These are phyloP conservation scores for Excoecaria agallocha DNA, from an alignment of 345 rosid species.

Conservation along the genomic window DNA sequence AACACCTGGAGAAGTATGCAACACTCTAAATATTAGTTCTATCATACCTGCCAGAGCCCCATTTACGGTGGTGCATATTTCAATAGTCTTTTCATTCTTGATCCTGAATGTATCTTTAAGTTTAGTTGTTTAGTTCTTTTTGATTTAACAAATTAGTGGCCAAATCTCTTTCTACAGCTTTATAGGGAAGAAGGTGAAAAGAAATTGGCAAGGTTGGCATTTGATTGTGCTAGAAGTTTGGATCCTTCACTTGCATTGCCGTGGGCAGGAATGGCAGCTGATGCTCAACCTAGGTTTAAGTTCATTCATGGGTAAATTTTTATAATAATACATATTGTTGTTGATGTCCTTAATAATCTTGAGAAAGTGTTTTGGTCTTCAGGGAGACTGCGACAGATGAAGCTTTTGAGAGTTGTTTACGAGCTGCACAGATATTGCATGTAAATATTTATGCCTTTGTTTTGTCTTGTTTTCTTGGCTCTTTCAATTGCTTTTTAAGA, in stretches of 20 bases:
- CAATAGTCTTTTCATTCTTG: not conserved
- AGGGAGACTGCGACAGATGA: constrained; percentile 65
- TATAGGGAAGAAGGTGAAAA: constrained; percentile 62
- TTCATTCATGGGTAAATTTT: constrained; percentile 12
- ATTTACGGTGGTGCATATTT: not conserved
- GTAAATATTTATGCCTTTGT: constrained; percentile 40
- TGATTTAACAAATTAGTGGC: constrained; percentile 1
- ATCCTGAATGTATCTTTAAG: not conserved
- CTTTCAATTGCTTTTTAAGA: constrained; percentile 1
- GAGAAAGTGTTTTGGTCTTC: constrained; percentile 24
- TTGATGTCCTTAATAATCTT: constrained; percentile 18
- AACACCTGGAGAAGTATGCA: not conserved
- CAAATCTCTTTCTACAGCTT: constrained; percentile 47
- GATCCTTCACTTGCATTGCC: constrained; percentile 95
- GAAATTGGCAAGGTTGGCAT: constrained; percentile 78
- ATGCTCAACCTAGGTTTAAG: constrained; percentile 55
- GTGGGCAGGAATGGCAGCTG: constrained; percentile 98
- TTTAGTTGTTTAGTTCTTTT: not conserved
- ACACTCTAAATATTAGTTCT: not conserved
- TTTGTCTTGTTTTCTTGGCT: not conserved
- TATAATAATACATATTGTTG: not conserved
- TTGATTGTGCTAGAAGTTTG: constrained; percentile 91
- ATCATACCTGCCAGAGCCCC: not conserved
- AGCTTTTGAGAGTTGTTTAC: constrained; percentile 88
- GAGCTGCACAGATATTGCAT: constrained; percentile 84